These are phyloP conservation scores for Arbutus unedo DNA, from an alignment of 148 eudicot genomes.

Conservation along the genomic window DNA sequence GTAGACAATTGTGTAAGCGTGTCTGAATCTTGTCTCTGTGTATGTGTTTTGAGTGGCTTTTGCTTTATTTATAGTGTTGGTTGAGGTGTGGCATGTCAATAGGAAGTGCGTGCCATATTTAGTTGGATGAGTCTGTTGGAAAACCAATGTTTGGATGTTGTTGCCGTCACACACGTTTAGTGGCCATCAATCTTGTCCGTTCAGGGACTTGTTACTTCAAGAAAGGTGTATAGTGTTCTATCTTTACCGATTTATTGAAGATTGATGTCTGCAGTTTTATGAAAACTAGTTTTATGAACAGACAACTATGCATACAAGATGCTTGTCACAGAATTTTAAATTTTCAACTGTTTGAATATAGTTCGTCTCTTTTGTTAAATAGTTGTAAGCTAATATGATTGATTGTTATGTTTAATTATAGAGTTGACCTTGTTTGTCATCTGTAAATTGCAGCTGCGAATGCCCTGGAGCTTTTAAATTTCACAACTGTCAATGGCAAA, in stretches of 20 bases:
- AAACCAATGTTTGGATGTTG: neutral
- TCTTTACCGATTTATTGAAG: neutral
- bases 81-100: neutral
- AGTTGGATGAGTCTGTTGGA: neutral
- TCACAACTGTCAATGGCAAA: slow-evolving; percentile 46
- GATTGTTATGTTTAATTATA: neutral
- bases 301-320: neutral
- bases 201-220: neutral
- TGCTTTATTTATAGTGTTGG: neutral
- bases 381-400: neutral
- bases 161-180: neutral
- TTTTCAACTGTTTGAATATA: neutral
- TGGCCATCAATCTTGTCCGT: no score
- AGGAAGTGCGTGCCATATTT: neutral
- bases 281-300: neutral
- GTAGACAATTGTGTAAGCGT: neutral
- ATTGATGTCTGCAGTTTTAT: neutral
- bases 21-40: neutral
- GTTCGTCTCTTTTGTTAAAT: neutral
- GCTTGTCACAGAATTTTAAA: neutral
- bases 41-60: neutral
- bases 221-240: neutral
- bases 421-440: neutral
- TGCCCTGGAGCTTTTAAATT: slow-evolving; percentile 53
- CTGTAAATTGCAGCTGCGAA: slow-evolving; percentile 39